Conservation (phyloP, 139 green algal species). For the Limnomonas spitsbergensis region DNA sequence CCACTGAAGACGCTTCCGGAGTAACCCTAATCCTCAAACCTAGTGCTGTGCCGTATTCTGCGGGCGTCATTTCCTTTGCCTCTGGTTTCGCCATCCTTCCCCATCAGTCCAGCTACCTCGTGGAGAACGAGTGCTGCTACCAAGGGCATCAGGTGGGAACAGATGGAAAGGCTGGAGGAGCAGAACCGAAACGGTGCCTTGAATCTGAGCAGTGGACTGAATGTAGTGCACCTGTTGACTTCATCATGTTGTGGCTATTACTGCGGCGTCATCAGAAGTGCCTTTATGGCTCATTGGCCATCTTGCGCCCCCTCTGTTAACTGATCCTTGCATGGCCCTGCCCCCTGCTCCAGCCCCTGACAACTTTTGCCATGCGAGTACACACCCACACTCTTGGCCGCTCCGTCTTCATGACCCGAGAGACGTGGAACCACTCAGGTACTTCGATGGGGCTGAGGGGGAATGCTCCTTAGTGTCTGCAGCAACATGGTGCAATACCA, state of each 20-base stretch:
- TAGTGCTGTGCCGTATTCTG: conserved; percentile 47
- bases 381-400: conserved; percentile 81
- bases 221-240: too few relatives aligned
- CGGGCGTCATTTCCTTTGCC: conserved; percentile 70
- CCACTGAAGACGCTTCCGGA: conserved; percentile 59
- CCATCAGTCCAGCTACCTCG: conserved; percentile 28
- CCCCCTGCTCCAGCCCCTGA: conserved; percentile 67
- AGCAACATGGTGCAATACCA: too few relatives aligned
- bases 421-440: conserved; percentile 31
- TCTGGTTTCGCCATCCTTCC: conserved; percentile 67
- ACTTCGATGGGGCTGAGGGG: neutral
- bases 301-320: too few relatives aligned
- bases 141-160: too few relatives aligned
- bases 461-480: too few relatives aligned
- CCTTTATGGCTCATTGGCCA: too few relatives aligned
- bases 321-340: conserved; percentile 40
- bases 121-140: conserved; percentile 81
- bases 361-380: conserved; percentile 77
- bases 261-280: too few relatives aligned
- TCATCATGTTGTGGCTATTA: too few relatives aligned
- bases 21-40: conserved; percentile 57
- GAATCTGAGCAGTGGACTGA: too few relatives aligned
- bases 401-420: conserved; percentile 41
- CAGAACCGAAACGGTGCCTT: too few relatives aligned
- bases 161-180: too few relatives aligned